These are phyloP conservation scores for Scleroderma bovista DNA, from an alignment of 768 basidiomycete species.

Conservation along the genomic window DNA sequence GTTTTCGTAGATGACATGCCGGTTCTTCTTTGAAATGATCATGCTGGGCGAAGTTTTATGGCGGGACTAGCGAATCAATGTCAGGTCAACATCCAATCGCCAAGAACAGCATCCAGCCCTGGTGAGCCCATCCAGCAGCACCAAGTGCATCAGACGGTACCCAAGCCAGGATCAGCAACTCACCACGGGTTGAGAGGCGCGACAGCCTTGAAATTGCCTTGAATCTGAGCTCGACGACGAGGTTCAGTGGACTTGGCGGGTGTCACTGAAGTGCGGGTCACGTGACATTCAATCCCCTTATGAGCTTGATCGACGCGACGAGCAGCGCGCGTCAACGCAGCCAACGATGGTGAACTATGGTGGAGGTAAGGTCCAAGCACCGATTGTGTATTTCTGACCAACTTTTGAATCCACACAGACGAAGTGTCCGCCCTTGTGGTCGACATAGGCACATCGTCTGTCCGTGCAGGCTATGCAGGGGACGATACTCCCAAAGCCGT, in stretches of 20 bases:
- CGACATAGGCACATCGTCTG: slow-evolving; percentile 86
- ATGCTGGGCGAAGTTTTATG: slow-evolving; percentile 48
- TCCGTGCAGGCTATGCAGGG: slow-evolving; percentile 95
- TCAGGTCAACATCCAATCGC: background rate
- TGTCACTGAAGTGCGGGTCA: background rate
- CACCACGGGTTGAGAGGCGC: background rate
- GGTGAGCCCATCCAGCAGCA: background rate
- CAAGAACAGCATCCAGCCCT: background rate
- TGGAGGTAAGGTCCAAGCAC: slow-evolving; percentile 52
- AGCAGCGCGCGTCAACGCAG: background rate
- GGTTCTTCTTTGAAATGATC: slow-evolving; percentile 96
- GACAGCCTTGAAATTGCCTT: background rate
- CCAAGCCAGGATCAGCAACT: background rate
- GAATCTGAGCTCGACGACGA: background rate
- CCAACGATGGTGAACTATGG: slow-evolving; percentile 77
- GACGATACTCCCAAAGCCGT: slow-evolving; percentile 94
- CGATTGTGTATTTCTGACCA: background rate
- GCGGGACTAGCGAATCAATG: background rate
- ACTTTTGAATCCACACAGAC: slow-evolving; percentile 44
- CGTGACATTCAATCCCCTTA: background rate
- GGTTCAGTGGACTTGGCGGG: background rate
- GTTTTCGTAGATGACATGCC: slow-evolving; percentile 95
- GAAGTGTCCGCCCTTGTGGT: slow-evolving; percentile 96
- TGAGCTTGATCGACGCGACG: background rate
- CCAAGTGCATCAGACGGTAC: background rate